These are phyloP conservation scores for Nissolia schottii DNA, from an alignment of 306 rosid genomes.

Conservation along the genomic window DNA sequence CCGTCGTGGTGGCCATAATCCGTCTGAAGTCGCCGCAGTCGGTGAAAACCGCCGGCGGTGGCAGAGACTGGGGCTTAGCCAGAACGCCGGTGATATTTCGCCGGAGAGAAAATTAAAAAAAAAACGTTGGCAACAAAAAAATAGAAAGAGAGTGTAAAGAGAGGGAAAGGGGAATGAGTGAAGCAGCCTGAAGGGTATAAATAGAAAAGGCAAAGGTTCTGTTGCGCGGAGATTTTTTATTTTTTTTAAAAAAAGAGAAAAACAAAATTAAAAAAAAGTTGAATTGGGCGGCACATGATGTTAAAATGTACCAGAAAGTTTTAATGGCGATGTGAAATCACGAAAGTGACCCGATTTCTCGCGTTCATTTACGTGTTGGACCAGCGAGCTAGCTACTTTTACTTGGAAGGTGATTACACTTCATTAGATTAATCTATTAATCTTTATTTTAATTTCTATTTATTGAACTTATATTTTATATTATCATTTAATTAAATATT, in stretches of 20 bases:
- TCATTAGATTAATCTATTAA: no score
- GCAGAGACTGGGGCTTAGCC: constrained; percentile 10
- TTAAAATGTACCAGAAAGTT: constrained; percentile 31
- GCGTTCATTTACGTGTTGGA: constrained; percentile 6
- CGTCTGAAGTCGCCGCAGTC: constrained; percentile 20
- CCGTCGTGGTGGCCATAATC: constrained; percentile 48
- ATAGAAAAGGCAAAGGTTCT: constrained; percentile 10
- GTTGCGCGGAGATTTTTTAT: background rate
- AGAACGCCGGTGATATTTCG: constrained; percentile 17
- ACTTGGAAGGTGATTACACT: no score
- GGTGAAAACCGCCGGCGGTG: background rate
- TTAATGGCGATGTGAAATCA: background rate
- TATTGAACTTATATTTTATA: no score
- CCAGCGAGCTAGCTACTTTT: background rate
- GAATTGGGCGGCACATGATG: constrained; percentile 58
- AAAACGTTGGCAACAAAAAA: no score
- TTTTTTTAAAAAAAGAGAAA: background rate
- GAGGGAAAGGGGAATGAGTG: constrained; percentile 31
- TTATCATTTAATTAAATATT: no score
- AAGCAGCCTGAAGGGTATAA: constrained; percentile 26
- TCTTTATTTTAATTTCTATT: no score
- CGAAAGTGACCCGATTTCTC: constrained; percentile 23
- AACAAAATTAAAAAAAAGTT: background rate
- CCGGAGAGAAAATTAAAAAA: constrained; percentile 2
- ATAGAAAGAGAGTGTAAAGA: constrained; percentile 6